Conservation (phyloP, 1,284 basidiomycete species). For the Xerocomus cyaneibrunnescens region DNA sequence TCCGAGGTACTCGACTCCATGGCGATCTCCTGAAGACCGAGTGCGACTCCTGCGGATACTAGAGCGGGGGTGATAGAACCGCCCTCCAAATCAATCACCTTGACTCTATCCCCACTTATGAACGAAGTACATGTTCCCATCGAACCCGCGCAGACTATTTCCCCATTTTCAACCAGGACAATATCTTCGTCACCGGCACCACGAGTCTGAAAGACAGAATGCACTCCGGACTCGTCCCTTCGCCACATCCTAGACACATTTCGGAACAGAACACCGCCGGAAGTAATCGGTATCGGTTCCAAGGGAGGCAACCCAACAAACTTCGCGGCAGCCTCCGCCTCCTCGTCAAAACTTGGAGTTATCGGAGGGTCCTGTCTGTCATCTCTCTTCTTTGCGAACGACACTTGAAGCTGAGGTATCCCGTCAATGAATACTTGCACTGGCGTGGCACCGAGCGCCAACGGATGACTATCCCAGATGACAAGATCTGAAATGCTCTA, state of each 20-base stretch:
- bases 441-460: slow-evolving; percentile 71
- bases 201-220: slow-evolving; percentile 18
- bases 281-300: slow-evolving; percentile 31
- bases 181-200: slow-evolving; percentile 19
- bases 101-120: slow-evolving; percentile 6
- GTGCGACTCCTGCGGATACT: slow-evolving; percentile 55
- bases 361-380: slow-evolving; percentile 51
- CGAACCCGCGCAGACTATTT: slow-evolving; percentile 33
- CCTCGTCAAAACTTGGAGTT: slow-evolving; percentile 63
- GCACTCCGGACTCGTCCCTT: slow-evolving; percentile 23
- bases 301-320: slow-evolving; percentile 70
- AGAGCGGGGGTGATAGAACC: slow-evolving; percentile 52
- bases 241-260: slow-evolving; percentile 40
- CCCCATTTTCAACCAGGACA: slow-evolving; percentile 35
- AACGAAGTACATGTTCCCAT: slow-evolving; percentile 21
- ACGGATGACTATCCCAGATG: slow-evolving; percentile 86
- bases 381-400: slow-evolving; percentile 47
- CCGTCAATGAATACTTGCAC: slow-evolving; percentile 72
- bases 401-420: slow-evolving; percentile 51
- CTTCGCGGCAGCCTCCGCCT: slow-evolving; percentile 51
- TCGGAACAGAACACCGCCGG: slow-evolving; percentile 39
- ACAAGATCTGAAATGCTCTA: slow-evolving; percentile 61
- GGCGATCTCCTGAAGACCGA: slow-evolving; percentile 62
- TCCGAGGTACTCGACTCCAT: slow-evolving; percentile 67
- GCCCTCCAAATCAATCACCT: slow-evolving; percentile 39